A percentile compares a stretch with the other conserved stretches of the same genome.
Evolutionary conservation across 257 asterid species (phyloP).

Genomic region (Voacanga thouarsii): DNA sequence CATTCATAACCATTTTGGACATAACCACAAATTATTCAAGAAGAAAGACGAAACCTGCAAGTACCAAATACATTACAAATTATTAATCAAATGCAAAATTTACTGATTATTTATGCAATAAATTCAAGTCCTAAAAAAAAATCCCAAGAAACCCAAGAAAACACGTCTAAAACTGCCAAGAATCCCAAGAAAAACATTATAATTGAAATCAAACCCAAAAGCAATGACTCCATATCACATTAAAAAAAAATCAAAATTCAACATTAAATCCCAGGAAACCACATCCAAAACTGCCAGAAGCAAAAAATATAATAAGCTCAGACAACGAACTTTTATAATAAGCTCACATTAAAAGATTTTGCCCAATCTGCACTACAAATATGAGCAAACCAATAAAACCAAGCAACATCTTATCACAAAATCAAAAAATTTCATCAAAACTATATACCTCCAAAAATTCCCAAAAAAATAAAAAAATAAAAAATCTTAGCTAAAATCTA

Average conservation of each 20-base stretch:
- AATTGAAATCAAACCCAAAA: background rate
- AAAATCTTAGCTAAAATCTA: background rate
- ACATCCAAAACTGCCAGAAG: too few relatives aligned
- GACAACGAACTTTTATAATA: too few relatives aligned
- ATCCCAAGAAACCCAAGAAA: background rate
- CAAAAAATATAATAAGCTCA: too few relatives aligned
- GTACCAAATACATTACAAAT: background rate
- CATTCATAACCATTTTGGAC: conserved; percentile 61
- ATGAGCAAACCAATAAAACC: conserved; percentile 8
- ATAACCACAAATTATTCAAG: conserved; percentile 15
- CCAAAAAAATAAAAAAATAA: too few relatives aligned
- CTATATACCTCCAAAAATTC: background rate
- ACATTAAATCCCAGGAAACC: too few relatives aligned
- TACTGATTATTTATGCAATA: background rate
- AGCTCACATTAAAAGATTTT: too few relatives aligned
- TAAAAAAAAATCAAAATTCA: too few relatives aligned
- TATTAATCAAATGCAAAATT: background rate
- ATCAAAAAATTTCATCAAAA: conserved; percentile 1
- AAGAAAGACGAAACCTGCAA: conserved; percentile 20
- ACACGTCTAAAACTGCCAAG: background rate
- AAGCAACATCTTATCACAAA: conserved; percentile 7
- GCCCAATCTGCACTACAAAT: background rate
- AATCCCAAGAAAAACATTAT: background rate
- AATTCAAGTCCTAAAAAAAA: background rate
- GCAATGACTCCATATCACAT: background rate